Percentiles rank a stretch among this genome's conserved stretches.
phyloP scores from a whole-genome alignment of 2,329 filamentous ascomycete species.

The Colletotrichum truncatum region DNA sequence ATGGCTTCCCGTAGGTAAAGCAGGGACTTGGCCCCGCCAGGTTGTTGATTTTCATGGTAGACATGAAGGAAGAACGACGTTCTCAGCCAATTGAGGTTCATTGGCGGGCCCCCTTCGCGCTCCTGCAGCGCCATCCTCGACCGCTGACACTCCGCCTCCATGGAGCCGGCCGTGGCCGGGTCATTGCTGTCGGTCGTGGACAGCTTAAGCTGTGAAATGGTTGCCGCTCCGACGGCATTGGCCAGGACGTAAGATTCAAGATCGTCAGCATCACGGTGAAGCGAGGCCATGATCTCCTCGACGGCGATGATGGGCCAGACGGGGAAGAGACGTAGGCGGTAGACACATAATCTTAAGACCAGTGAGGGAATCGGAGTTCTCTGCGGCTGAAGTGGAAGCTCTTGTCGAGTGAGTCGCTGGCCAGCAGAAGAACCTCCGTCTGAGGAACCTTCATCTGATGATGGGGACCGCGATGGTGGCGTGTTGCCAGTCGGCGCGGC shows the following conservation, averaged over 20 bases:
- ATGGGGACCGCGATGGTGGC: slow-evolving; percentile 15
- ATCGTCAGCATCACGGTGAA: slow-evolving; percentile 44
- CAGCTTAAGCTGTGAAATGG: slow-evolving; percentile 57
- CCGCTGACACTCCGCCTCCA: slow-evolving; percentile 47
- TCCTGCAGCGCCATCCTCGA: slow-evolving; percentile 34
- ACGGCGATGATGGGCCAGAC: slow-evolving; percentile 61
- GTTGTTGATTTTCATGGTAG: slow-evolving; percentile 58
- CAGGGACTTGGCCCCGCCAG: slow-evolving; percentile 56
- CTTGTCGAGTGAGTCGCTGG: slow-evolving; percentile 1
- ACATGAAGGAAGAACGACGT: slow-evolving; percentile 62
- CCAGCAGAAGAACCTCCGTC: slow-evolving; percentile 2
- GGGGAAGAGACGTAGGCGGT: slow-evolving; percentile 59
- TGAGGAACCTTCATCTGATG: slow-evolving; percentile 14
- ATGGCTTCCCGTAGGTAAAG: slow-evolving; percentile 60
- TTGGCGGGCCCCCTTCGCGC: slow-evolving; percentile 37
- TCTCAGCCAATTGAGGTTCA: slow-evolving; percentile 51
- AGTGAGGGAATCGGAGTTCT: slow-evolving; percentile 30
- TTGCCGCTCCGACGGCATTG: slow-evolving; percentile 56
- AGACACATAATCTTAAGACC: slow-evolving; percentile 48
- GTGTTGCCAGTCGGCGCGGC: not conserved
- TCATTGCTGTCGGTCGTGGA: slow-evolving; percentile 42
- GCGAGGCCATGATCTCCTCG: slow-evolving; percentile 47
- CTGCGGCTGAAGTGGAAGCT: not conserved
- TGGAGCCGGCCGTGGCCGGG: slow-evolving; percentile 40
- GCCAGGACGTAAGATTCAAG: slow-evolving; percentile 50